Conservation (phyloP, 2,329 filamentous ascomycete species). For the Aspergillus neoniger region DNA sequence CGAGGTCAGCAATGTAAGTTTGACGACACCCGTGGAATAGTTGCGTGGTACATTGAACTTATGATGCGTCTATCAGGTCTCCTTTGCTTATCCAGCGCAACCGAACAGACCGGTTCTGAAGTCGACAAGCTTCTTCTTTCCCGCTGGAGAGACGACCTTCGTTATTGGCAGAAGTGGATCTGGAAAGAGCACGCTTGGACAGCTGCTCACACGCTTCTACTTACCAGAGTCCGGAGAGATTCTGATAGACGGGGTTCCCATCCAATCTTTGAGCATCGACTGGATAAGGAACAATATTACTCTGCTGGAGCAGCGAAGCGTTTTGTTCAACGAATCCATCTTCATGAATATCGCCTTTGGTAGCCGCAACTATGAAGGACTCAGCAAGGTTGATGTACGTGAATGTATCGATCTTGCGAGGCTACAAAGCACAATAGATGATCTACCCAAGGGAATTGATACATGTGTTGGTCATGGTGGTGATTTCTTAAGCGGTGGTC, state of each 20-base stretch:
- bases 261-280: conserved; percentile 62
- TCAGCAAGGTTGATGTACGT: conserved; percentile 59
- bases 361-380: conserved; percentile 50
- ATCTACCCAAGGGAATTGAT: conserved; percentile 69
- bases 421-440: conserved; percentile 66
- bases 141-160: conserved; percentile 72
- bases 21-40: not conserved
- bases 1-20: conserved; percentile 64
- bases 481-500: conserved; percentile 75
- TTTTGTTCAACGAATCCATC: conserved; percentile 80
- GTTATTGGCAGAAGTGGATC: conserved; percentile 85
- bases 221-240: conserved; percentile 66
- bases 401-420: conserved; percentile 67
- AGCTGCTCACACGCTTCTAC: conserved; percentile 79
- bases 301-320: conserved; percentile 77
- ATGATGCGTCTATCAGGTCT: conserved; percentile 57
- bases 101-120: conserved; percentile 61
- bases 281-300: conserved; percentile 81
- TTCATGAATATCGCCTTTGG: conserved; percentile 78
- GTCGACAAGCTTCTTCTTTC: conserved; percentile 67
- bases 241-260: conserved; percentile 64
- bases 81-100: conserved; percentile 77
- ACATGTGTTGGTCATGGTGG: conserved; percentile 73
- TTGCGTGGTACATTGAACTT: conserved; percentile 7
- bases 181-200: conserved; percentile 86